Evolutionary conservation across 2,329 filamentous ascomycete species (phyloP), one percentile per base, ranked within the genome.

Genomic region (Sclerotinia subarctica): DNA sequence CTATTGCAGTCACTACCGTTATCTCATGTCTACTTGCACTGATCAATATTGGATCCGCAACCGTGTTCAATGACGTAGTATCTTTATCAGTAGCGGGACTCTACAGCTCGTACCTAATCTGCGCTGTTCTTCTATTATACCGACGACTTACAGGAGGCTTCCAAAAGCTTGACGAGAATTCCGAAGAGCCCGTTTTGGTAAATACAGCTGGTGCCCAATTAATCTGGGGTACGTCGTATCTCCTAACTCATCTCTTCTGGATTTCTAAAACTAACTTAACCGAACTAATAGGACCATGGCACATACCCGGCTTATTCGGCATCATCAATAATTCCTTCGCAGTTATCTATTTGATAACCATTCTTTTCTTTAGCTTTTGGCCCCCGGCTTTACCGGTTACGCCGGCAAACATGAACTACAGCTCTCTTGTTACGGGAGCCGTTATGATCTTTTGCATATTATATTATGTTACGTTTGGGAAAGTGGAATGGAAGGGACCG

Each of bases 51-150:
- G 83, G 81, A 47, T 83, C 80, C 11, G 74, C 78, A 1, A 79
- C 79, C 1, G 84, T 82, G 5, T 83, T 85, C 73, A 83, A 84
- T 71, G 82, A 81, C 65, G 80, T 85, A 66, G 79, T 82, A 17
- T 84, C 82, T 2, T 76, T 86, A 8, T 53, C 59, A 11, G 56
- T 70, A 21, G 44, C 63, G 8, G 62, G 66, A 21, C 58, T 70
- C 10, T 70, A 67, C 19, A 57, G 38, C 10, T 69, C 63, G 10
- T 69, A 70, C 24, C 29, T 70, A 1, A 67, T 70, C 38, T 64
- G 51, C 17, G 59, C 57, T 1, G 32, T 60, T 5, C 67, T 70
- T 3, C 15, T 70, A n/a, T 24, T 70, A 8, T 70, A 65, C n/a
- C 57, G 64, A 29, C 66, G 69, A 3, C 26, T 64, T 15, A 63